phyloP scores from a whole-genome alignment of 176 grass and related monocot species.

The Ensete glaucum region DNA sequence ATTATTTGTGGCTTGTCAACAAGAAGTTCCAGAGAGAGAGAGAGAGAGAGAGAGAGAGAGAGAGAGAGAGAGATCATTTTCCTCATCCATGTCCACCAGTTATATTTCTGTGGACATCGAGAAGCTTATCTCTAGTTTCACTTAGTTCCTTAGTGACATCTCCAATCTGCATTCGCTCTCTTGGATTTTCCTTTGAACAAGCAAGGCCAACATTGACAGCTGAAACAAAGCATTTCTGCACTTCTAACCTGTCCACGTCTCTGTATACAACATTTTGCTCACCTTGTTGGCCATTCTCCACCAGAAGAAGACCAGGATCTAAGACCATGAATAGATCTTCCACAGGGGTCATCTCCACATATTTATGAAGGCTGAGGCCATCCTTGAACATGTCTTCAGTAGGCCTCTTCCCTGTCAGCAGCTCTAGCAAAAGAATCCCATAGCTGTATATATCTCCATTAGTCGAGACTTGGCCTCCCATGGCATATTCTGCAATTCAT shows the following conservation, averaged over 20 bases:
- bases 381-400: slow-evolving; percentile 32
- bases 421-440: slow-evolving; percentile 40
- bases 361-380: slow-evolving; percentile 35
- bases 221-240: slow-evolving; percentile 7
- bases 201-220: slow-evolving; percentile 33
- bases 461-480: slow-evolving; percentile 29
- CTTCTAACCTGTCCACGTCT: neutral
- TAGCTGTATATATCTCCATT: slow-evolving; percentile 44
- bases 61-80: too few relatives aligned
- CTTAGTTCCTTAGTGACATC: slow-evolving; percentile 29
- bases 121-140: slow-evolving; percentile 19
- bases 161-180: slow-evolving; percentile 35
- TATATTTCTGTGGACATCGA: too few relatives aligned
- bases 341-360: slow-evolving; percentile 15
- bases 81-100: too few relatives aligned
- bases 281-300: neutral
- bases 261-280: too few relatives aligned
- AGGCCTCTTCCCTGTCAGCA: slow-evolving; percentile 16
- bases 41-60: too few relatives aligned
- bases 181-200: slow-evolving; percentile 27
- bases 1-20: too few relatives aligned
- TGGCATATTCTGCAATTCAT: slow-evolving; percentile 31
- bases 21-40: too few relatives aligned
- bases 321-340: slow-evolving; percentile 13
- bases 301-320: slow-evolving; percentile 9